phyloP scores from a whole-genome alignment of 495 filamentous ascomycete species.

The Hamigera avellanea region DNA sequence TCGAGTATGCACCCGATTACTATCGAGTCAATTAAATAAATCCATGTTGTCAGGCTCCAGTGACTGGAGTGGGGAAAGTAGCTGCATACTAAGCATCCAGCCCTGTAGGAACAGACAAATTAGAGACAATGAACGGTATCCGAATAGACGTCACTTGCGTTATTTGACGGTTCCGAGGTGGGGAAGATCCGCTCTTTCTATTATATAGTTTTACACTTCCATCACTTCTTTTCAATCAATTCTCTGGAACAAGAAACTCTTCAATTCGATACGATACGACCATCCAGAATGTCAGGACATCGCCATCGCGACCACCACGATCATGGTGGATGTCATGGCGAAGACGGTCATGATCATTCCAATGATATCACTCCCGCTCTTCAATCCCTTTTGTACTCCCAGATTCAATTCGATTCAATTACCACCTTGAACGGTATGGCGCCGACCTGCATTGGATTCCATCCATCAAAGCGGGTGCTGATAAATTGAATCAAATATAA shows the following conservation, averaged over 20 bases:
- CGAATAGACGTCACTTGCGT: too few relatives aligned
- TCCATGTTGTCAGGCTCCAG: too few relatives aligned
- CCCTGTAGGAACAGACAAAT: too few relatives aligned
- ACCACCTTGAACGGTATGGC: slow-evolving; percentile 62
- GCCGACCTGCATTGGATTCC: neutral
- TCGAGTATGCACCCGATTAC: slow-evolving; percentile 81
- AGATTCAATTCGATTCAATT: slow-evolving; percentile 82
- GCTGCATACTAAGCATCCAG: too few relatives aligned
- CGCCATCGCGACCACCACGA: slow-evolving; percentile 32
- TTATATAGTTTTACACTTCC: too few relatives aligned
- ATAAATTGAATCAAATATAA: neutral
- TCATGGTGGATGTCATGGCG: slow-evolving; percentile 27
- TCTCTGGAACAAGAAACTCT: too few relatives aligned
- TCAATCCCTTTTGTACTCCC: slow-evolving; percentile 76
- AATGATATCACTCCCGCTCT: slow-evolving; percentile 87
- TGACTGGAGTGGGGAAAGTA: too few relatives aligned
- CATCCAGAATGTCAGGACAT: slow-evolving; percentile 25
- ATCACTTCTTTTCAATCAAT: too few relatives aligned
- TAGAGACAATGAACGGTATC: too few relatives aligned
- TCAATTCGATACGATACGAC: too few relatives aligned
- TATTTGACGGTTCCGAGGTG: too few relatives aligned
- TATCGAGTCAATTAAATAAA: slow-evolving; percentile 53
- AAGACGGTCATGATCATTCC: slow-evolving; percentile 58
- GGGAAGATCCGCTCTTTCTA: too few relatives aligned
- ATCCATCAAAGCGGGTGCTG: slow-evolving; percentile 1